These are phyloP conservation scores for Populus hybrid DNA, from an alignment of 441 rosid species.

Conservation along the genomic window DNA sequence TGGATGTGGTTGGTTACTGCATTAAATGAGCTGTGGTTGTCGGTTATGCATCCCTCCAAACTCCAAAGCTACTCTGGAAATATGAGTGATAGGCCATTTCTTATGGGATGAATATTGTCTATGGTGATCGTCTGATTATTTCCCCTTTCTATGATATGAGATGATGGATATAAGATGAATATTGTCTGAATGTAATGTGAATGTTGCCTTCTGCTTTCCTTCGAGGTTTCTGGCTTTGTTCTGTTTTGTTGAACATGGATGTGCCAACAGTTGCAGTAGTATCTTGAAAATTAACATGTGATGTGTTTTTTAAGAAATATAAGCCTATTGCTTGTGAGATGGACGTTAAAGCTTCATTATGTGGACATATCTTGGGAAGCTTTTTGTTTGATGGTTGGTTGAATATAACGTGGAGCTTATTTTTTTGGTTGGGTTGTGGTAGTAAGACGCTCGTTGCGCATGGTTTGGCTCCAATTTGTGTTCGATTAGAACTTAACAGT, in stretches of 20 bases:
- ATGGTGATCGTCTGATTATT: slow-evolving; percentile 16
- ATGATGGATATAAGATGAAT: slow-evolving; percentile 24
- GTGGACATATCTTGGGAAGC: neutral
- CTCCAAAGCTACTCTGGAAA: slow-evolving; percentile 11
- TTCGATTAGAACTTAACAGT: neutral
- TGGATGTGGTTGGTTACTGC: slow-evolving; percentile 25
- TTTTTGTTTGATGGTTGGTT: neutral
- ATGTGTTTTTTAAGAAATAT: neutral
- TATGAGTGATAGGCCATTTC: neutral
- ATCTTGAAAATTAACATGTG: neutral
- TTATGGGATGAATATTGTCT: slow-evolving; percentile 19
- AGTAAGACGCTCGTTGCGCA: neutral
- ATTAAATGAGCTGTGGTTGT: slow-evolving; percentile 13
- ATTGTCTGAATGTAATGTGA: slow-evolving; percentile 5
- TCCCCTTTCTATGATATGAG: slow-evolving; percentile 4
- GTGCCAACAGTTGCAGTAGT: neutral
- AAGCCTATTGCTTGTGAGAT: slow-evolving; percentile 8
- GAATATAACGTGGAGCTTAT: neutral
- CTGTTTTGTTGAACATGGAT: slow-evolving; percentile 7
- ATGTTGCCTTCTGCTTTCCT: slow-evolving; percentile 1
- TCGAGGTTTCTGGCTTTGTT: slow-evolving; percentile 4
- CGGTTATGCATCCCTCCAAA: slow-evolving; percentile 5
- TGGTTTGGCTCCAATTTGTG: slow-evolving; percentile 9
- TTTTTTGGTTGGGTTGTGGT: neutral
- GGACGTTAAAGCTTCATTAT: neutral